Evolutionary conservation across 345 rosid species (phyloP), one percentile per base, ranked within the genome.

Genomic region (Xanthoceras sorbifolium): DNA sequence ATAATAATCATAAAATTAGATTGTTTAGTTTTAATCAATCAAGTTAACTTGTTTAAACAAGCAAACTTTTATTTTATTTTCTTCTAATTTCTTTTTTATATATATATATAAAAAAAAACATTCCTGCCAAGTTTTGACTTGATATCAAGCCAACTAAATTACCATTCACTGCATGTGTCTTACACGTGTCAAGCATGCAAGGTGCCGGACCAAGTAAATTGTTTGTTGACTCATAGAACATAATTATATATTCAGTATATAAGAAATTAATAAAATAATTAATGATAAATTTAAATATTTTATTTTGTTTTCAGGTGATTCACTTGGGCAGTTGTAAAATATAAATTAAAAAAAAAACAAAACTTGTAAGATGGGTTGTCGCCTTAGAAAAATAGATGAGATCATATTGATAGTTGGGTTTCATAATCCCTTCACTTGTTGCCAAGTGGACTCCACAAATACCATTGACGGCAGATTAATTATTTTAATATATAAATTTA

Each of bases 111-210:
- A 54, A 18, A 5, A 61, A 59, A 68, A 60, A 54, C 62, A 70
- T 70, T 34, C 62, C 66, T 22, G 52, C 31, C 31, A 57, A 57
- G 52, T 22, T 38, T 59, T 59, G 67, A 59, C 76, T 72, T 66
- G 6, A 23, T 64, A 31, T 28, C 36, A 36, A 61, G 46, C 20
- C 32, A 69, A 25, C 2, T 4, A 63, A 64, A 28, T 42, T 38
- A 40, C 42, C 65, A 1, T 26, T 62, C 5, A 61, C 8, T n/a
- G 73, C 42, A 44, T 67, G 67, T 38, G 75, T 38, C 32, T 22
- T 20, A 72, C 84, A 82, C 77, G 64, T 77, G 86, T 78, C 81
- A 46, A 31, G n/a, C 90, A 85, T 85, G 89, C 89, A 84, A 60
- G 42, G 74, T 75, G 12, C 52, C 52, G 6, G 60, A 40, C 28